Conservation (phyloP, 2,329 filamentous ascomycete species). For the Stachybotrys elegans region DNA sequence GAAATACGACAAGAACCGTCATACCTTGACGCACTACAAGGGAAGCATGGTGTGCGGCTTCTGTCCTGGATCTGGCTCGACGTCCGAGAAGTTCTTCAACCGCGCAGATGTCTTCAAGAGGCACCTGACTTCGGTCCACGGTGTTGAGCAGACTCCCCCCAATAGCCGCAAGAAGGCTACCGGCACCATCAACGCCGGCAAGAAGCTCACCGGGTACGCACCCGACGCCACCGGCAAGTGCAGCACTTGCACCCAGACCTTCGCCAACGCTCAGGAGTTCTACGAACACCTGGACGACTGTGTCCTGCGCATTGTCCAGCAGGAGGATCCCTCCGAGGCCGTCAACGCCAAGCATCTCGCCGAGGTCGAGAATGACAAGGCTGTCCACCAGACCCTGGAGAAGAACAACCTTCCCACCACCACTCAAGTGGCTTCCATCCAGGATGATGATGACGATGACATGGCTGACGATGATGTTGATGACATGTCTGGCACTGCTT, state of each 20-base stretch:
- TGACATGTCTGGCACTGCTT: conserved; percentile 40
- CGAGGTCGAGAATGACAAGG: conserved; percentile 59
- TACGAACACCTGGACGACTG: conserved; percentile 92
- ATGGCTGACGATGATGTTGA: conserved; percentile 48
- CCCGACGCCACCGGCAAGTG: conserved; percentile 87
- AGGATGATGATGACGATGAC: conserved; percentile 51
- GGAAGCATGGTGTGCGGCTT: conserved; percentile 96
- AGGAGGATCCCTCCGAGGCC: conserved; percentile 64
- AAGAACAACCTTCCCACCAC: conserved; percentile 54
- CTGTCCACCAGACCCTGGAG: conserved; percentile 57
- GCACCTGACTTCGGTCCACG: conserved; percentile 84
- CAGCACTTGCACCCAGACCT: conserved; percentile 87
- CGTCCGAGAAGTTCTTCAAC: conserved; percentile 93
- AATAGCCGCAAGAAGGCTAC: conserved; percentile 75
- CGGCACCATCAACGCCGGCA: conserved; percentile 36
- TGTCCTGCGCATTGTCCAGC: conserved; percentile 65
- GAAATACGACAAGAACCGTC: conserved; percentile 95
- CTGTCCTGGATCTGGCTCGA: conserved; percentile 82
- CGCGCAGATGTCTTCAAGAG: conserved; percentile 94
- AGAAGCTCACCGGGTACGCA: conserved; percentile 67
- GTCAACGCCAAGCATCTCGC: conserved; percentile 64
- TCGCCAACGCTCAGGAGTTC: conserved; percentile 92
- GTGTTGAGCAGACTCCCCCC: conserved; percentile 86
- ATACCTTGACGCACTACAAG: conserved; percentile 94
- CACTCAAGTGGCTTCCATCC: conserved; percentile 29